Percentiles rank a stretch among this genome's conserved stretches.
These are phyloP conservation scores for Globisporangium iwayamae DNA, from an alignment of 352 stramenopile genomes.

Conservation along the genomic window DNA sequence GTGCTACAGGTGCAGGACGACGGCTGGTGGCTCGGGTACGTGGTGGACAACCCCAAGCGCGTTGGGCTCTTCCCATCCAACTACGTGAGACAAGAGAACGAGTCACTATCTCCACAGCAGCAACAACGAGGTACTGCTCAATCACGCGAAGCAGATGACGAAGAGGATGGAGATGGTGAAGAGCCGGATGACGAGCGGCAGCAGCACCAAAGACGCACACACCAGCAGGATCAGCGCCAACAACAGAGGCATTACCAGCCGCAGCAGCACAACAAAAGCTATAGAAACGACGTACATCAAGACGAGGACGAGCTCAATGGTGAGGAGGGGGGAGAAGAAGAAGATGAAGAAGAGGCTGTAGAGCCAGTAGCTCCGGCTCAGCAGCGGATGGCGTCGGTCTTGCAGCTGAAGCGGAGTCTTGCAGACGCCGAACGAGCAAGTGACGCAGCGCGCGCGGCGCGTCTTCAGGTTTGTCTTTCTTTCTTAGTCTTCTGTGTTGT, in stretches of 20 bases:
- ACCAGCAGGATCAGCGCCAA: constrained; percentile 18
- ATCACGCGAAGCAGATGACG: background rate
- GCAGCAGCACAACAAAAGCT: background rate
- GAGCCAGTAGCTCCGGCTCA: constrained; percentile 9
- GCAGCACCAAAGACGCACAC: background rate
- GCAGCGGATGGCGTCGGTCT: constrained; percentile 25
- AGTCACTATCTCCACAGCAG: background rate
- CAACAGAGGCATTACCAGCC: background rate
- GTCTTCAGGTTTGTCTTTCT: constrained; percentile 35
- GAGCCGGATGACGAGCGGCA: background rate
- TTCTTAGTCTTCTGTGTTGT: background rate
- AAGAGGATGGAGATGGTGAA: background rate
- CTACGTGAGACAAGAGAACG: constrained; percentile 40
- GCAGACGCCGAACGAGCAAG: constrained; percentile 39
- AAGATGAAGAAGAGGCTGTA: constrained; percentile 13
- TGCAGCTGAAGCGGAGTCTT: constrained; percentile 39
- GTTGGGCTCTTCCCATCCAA: constrained; percentile 64
- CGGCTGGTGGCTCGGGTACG: constrained; percentile 58
- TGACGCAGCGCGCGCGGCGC: constrained; percentile 28
- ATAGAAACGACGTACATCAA: background rate
- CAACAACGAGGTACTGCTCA: background rate
- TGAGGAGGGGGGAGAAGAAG: too few relatives aligned
- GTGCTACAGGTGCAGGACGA: constrained; percentile 55
- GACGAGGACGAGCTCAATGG: constrained; percentile 10
- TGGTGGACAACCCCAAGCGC: constrained; percentile 21